Evolutionary conservation across 305 asterid genomes (phyloP), one percentile per base, ranked within the genome.

Genomic region (Fraxinus albicans): DNA sequence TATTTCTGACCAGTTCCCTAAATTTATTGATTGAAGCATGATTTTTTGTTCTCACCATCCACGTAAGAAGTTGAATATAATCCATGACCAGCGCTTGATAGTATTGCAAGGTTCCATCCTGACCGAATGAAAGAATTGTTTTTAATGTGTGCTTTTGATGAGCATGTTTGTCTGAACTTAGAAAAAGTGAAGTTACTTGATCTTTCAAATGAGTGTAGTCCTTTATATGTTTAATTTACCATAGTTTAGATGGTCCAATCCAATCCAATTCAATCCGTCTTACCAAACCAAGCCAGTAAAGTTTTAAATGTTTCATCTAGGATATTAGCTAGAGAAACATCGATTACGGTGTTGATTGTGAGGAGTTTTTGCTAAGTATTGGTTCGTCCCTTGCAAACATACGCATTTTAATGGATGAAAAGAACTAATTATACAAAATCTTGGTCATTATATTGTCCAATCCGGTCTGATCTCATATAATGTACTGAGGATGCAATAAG

Each of bases 1-100:
- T 70, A 7, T 60, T 10, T 38, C 42, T 79, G 47, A 86, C 9
- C 31, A 25, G 82, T 21, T 72, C 47, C 42, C 53, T 77, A 67
- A 65, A 12, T 70, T 70, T 13, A 31, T 29, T 17, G 21, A 33
- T 33, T 70, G 76, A 33, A 70, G 58, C 17, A 33, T 80, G 35
- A 63, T 21, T 63, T 58, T 58, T 19, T 58, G 10, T 19, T 58
- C 12, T 19, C 67, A 58, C 67, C 67, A 19, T 58, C 67, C 67
- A 58, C 27, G 27, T 19, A 58, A 50, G 67, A 55, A 55, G 67
- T 55, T 55, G 67, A 58, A 21, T 58, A 19, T 19, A 58, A 58
- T 19, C 12, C 25, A 53, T 53, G 25, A 53, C 23, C 65, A 15
- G 65, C 55, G 55, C 55, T 44, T 44, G 55, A 44, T 12, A 15